Conservation (phyloP, 495 filamentous ascomycete species). For the Podospora appendiculata region DNA sequence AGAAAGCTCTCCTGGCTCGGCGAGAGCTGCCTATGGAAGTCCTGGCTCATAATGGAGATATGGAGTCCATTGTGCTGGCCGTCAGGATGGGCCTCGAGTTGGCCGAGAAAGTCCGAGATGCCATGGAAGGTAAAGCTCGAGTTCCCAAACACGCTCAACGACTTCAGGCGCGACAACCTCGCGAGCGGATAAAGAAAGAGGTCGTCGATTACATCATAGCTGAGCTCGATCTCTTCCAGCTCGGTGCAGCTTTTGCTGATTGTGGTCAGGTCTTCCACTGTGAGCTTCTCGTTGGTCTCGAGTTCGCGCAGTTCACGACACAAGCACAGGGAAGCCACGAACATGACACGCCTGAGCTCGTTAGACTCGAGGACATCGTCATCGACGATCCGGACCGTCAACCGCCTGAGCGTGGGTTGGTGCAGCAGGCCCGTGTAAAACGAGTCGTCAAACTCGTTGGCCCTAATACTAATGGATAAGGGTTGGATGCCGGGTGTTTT, state of each 20-base stretch:
- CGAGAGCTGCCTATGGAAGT: conserved; percentile 12
- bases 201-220: conserved; percentile 46
- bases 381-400: conserved; percentile 42
- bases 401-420: conserved; percentile 15
- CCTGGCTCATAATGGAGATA: conserved; percentile 20
- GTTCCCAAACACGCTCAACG: conserved; percentile 37
- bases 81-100: conserved; percentile 26
- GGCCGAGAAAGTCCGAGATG: conserved; percentile 38
- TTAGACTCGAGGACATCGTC: conserved; percentile 39
- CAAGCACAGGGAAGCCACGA: conserved; percentile 40
- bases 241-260: conserved; percentile 27
- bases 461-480: conserved; percentile 12
- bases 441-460: conserved; percentile 6
- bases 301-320: conserved; percentile 22
- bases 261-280: conserved; percentile 2
- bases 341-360: conserved; percentile 23
- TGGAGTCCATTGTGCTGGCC: conserved; percentile 15
- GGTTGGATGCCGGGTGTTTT: conserved; percentile 19
- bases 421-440: conserved; percentile 13
- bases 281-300: conserved; percentile 18
- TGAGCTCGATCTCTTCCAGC: conserved; percentile 50
- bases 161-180: conserved; percentile 30
- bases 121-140: conserved; percentile 39
- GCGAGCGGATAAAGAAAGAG: conserved; percentile 37
- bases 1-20: conserved; percentile 12